Conservation (phyloP, 179 eudicot genomes). For the Spinacia oleracea region DNA sequence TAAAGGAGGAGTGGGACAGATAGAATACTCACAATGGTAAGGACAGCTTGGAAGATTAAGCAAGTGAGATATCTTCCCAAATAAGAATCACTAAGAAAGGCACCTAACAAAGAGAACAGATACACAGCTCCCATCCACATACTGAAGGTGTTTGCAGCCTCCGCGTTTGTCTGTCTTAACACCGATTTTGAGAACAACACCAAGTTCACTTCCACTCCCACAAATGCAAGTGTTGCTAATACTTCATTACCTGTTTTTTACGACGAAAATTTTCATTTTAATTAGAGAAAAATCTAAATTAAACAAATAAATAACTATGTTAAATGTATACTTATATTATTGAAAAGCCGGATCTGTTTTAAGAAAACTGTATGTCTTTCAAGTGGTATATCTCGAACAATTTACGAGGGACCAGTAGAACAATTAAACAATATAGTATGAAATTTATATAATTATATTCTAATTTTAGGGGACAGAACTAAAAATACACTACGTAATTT, state of each 20-base stretch:
- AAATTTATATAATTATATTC: too few relatives aligned
- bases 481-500: too few relatives aligned
- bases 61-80: constrained; percentile 53
- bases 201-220: constrained; percentile 53
- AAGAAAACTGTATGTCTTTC: too few relatives aligned
- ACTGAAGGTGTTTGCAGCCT: constrained; percentile 54
- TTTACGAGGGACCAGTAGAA: too few relatives aligned
- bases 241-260: constrained; percentile 41
- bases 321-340: background rate
- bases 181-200: constrained; percentile 51
- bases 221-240: constrained; percentile 43
- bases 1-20: background rate
- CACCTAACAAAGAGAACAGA: constrained; percentile 45
- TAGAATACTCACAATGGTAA: constrained; percentile 39
- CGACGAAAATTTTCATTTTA: background rate
- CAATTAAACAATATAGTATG: too few relatives aligned
- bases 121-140: constrained; percentile 56
- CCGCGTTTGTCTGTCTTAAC: constrained; percentile 43
- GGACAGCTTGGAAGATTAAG: constrained; percentile 42
- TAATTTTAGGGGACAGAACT: too few relatives aligned
- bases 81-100: constrained; percentile 47
- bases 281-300: background rate
- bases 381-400: too few relatives aligned
- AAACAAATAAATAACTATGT: background rate
- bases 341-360: too few relatives aligned